Base-by-base conservation (phyloP, 2,329 filamentous ascomycete genomes). In the Ascochyta viciae-villosae region DNA sequence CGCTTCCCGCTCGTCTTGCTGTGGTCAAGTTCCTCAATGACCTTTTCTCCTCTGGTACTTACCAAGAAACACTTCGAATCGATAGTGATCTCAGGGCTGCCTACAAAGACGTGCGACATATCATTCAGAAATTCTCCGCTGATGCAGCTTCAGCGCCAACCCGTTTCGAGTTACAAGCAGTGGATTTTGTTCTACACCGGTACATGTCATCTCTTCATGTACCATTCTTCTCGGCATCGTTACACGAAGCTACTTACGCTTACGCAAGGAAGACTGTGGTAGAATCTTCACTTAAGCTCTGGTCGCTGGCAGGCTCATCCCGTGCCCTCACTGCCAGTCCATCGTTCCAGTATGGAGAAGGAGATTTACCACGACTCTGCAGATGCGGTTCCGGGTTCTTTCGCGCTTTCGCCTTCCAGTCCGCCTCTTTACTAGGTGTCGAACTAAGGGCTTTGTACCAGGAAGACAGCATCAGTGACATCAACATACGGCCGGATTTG, bases 1-100 rank as follows among this genome's bases (percentile, higher is more conserved):
- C 71, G 1, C 67, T 78, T 7, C 68, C 75, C 2, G 49, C 68
- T 4, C 76, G 77, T 13, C 73, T 80, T 13, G 64, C 63, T 0
- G 70, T 80, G 1, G 59, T 62, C 2, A 74, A 63, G 13, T 71
- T 70, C n/a, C 50, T 74, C 24, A 74, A 73, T 31, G 58, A 71
- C 27, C 44, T 69, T 4, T 48, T 49, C 7, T 66, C 66, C 1
- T 54, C 33, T 8, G 64, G 63, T 6, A 66, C 68, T 3, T 72
- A 72, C 27, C 61, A 70, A 8, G 64, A 71, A 37, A 71, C 70
- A 3, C 63, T 74, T 31, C 63, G 54, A 2, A 61, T 72, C 7
- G 68, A 72, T 37, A 22, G 40, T 2, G 50, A 65, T 13, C 54
- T 72, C 3, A 48, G 65, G 35, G 37, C 48, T 13, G 54, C 62